Evolutionary conservation across 2,329 filamentous ascomycete genomes (phyloP).

Genomic region (Arthrobotrys sinensis): DNA sequence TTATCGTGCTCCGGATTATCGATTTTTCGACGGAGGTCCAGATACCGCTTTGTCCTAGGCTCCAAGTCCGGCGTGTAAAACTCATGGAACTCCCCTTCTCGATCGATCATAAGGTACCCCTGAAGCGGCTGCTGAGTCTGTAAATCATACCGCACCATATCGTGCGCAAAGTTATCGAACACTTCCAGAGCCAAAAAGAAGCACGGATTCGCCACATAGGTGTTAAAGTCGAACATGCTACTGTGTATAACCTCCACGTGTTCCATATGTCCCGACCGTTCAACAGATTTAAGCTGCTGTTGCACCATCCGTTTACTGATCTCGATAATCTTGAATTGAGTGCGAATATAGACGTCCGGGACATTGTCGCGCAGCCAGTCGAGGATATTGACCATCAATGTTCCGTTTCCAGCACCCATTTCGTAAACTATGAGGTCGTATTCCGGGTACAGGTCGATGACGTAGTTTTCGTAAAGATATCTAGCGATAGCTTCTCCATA

Average conservation of each 20-base stretch:
- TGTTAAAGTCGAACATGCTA: constrained; percentile 94
- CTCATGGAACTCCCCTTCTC: constrained; percentile 90
- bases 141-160: constrained; percentile 90
- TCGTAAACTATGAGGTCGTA: constrained; percentile 98
- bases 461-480: constrained; percentile 96
- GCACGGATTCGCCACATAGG: constrained; percentile 89
- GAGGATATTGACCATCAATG: constrained; percentile 96
- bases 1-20: constrained; percentile 59
- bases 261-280: constrained; percentile 80
- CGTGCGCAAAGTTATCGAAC: constrained; percentile 98
- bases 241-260: constrained; percentile 96
- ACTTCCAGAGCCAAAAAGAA: constrained; percentile 99
- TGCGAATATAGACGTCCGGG: constrained; percentile 92
- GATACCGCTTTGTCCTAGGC: constrained; percentile 83
- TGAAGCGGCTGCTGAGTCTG: constrained; percentile 86
- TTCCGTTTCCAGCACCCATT: constrained; percentile 97
- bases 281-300: constrained; percentile 81
- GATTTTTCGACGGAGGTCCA: constrained; percentile 86
- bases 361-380: constrained; percentile 94
- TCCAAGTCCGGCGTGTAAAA: constrained; percentile 89
- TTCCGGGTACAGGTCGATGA: constrained; percentile 92
- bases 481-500: constrained; percentile 98
- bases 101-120: constrained; percentile 88
- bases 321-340: constrained; percentile 95
- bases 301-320: constrained; percentile 86